Base-by-base conservation (phyloP, 441 rosid species). In the Populus trichocarpa region DNA sequence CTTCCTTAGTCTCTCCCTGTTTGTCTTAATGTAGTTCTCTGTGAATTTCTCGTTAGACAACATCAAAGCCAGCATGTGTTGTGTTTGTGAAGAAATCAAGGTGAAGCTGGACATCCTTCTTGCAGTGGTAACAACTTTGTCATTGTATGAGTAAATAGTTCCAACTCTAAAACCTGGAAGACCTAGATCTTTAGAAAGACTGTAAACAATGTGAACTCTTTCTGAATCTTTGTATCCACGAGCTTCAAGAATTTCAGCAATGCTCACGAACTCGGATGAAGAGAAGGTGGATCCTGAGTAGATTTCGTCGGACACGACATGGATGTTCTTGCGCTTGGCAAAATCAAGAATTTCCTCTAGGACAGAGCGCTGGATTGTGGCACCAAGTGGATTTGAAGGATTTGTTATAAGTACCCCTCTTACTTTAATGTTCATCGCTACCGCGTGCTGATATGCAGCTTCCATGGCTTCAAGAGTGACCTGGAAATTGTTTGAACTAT, bases 91-190 rank as follows among this genome's bases (percentile, higher is more conserved):
- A 1, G 99, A 95, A 63, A 95, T 92, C 67, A 95, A 82, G 63
- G 99, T 91, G 85, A 95, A 95, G 79, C 99, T 95, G 2, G 99
- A 95, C 99, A 95, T 91, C 83, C 98, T 87, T 79, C 99, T 84
- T 3, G 99, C 97, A 0, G 98, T 92, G 8, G 89, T 85, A 7
- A 93, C 98, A 40, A 92, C 99, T 78, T 85, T 74, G 79, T 93
- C 94, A 35, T 91, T 93, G 90, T 91, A 95, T 5, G 99, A 95
- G 77, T 95, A 95, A 5, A 95, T 91, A 0, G 98, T 93, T 63
- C 99, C 99, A 2, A 95, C 97, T 66, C 99, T 84, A 70, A 95
- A 95, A 64, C 99, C 99, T 0, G 99, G 98, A 9, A 95, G 97
- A 66, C 99, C 99, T 5, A 95, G 97, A 80, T 95, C 99, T 78